A percentile compares a stretch with the other conserved stretches of the same genome.
Conservation (phyloP, 2,329 filamentous ascomycete genomes). For the Stylonectria norvegica region DNA sequence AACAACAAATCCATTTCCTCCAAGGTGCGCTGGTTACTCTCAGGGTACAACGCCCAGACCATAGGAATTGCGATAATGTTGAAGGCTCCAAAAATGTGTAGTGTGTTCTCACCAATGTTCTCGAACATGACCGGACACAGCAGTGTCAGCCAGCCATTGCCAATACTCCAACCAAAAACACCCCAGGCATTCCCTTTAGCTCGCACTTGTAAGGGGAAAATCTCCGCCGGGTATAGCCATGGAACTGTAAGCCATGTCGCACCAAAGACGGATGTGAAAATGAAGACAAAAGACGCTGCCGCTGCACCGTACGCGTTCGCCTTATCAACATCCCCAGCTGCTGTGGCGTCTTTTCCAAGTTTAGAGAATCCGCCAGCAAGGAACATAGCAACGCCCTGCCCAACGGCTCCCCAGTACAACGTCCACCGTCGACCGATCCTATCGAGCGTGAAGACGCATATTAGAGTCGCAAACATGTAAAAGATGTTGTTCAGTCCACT, state of each 20-base stretch:
- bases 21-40: conserved; percentile 69
- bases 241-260: conserved; percentile 52
- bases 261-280: conserved; percentile 42
- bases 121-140: conserved; percentile 60
- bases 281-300: conserved; percentile 67
- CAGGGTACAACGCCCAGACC: conserved; percentile 71
- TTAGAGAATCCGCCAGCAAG: conserved; percentile 51
- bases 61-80: conserved; percentile 65
- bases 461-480: conserved; percentile 61
- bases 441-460: conserved; percentile 68
- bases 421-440: conserved; percentile 67
- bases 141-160: conserved; percentile 61
- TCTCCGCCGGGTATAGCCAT: conserved; percentile 67
- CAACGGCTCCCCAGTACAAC: conserved; percentile 64
- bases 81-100: conserved; percentile 69
- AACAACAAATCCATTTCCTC: conserved; percentile 76
- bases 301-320: conserved; percentile 57
- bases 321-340: conserved; percentile 40
- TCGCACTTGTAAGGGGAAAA: conserved; percentile 67
- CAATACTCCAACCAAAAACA: conserved; percentile 72
- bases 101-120: conserved; percentile 64
- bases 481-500: conserved; percentile 52
- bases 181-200: conserved; percentile 75
- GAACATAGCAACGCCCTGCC: conserved; percentile 65
- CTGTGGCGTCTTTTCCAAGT: conserved; percentile 50